Evolutionary conservation across 2,329 filamentous ascomycete genomes (phyloP).

Genomic region (Hypoxylon sp.): DNA sequence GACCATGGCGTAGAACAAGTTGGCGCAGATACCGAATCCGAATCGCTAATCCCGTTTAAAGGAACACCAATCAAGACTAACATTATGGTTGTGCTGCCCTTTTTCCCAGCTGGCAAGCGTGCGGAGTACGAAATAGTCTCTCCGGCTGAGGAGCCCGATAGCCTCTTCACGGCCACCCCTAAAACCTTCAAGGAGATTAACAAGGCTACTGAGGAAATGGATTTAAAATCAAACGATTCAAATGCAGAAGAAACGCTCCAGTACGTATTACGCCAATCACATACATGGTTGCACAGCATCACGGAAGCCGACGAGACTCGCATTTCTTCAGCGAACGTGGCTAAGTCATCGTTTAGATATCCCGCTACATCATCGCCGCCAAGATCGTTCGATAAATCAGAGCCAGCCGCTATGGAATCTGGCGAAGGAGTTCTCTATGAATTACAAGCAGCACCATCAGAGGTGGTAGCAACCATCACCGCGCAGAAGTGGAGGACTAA

Average conservation of each 20-base stretch:
- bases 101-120: slow-evolving; percentile 24
- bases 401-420: not conserved
- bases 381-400: not conserved
- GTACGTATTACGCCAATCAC: slow-evolving; percentile 45
- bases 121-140: slow-evolving; percentile 27
- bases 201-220: slow-evolving; percentile 11
- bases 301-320: slow-evolving; percentile 26
- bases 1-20: not conserved
- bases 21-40: not conserved
- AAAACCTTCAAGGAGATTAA: slow-evolving; percentile 44
- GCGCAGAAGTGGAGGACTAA: not conserved
- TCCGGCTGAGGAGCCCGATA: slow-evolving; percentile 1
- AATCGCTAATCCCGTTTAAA: not conserved
- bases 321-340: not conserved
- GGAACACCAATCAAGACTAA: slow-evolving; percentile 7
- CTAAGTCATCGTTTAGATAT: not conserved
- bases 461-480: not conserved
- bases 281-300: slow-evolving; percentile 40
- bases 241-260: slow-evolving; percentile 36
- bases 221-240: slow-evolving; percentile 21
- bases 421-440: not conserved
- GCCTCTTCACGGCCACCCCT: slow-evolving; percentile 11
- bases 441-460: not conserved
- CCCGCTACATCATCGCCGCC: not conserved
- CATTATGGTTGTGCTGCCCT: slow-evolving; percentile 39